Evolutionary conservation across 305 asterid genomes (phyloP), one percentile per base, ranked within the genome.

Genomic region (Petunia hybrid): DNA sequence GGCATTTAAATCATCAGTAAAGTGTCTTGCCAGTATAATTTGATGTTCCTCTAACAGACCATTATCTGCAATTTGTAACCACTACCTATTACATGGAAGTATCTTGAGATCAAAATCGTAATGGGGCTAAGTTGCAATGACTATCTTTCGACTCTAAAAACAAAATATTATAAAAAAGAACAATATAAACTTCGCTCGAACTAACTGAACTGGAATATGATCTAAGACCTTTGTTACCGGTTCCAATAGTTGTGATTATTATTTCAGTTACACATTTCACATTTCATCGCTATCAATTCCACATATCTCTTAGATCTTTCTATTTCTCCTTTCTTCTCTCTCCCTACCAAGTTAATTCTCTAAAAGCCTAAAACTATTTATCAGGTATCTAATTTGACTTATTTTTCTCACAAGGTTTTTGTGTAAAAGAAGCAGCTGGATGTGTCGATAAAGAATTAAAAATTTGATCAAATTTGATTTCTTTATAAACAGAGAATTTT

Each of bases 371-470:
- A 53, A 74, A 74, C 12, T 74, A 53, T 74, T 51, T 74, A 74
- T 53, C 79, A 74, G 79, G 78, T 74, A 53, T 63, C 53, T 74
- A 35, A 6, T 46, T 64, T 48, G 77, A 71, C 12, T 5, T 71
- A 36, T 7, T 53, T 22, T 53, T 53, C 64, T 36, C 38, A 1
- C 38, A 7, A 36, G 16, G 63, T 3, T 36, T 53, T 74, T 74
- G 62, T 56, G 43, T 64, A 14, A 61, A 46, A 62, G 71, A 43
- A 6, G 81, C 48, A 36, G 78, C 62, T 73, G 78, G 78, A 73
- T 51, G 78, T 51, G 53, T 51, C 62, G 8, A 9, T 60, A 42
- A 63, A 63, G 63, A 39, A 63, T 51, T 22, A 48, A 77, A 8
- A 43, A 76, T 36, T 55, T 70, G 42, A 6, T 42, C 31, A 22